Evolutionary conservation across 139 green algal genomes (phyloP).

Genomic region (Deuterostichococcus epilithicus): DNA sequence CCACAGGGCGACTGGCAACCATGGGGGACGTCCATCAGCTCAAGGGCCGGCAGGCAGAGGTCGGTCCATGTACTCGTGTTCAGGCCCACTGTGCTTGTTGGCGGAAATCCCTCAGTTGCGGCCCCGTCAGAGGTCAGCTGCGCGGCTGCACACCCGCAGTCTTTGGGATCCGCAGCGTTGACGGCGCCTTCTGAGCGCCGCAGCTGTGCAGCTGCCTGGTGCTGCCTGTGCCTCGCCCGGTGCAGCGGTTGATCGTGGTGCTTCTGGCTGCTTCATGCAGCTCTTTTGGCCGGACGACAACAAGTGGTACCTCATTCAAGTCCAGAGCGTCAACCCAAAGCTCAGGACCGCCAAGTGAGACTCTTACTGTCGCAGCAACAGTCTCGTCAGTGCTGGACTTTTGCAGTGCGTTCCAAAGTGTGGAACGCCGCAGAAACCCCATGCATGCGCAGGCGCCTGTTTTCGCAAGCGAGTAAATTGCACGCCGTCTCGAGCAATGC

Average conservation of each 20-base stretch:
- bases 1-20: constrained; percentile 42
- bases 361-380: too few species aligned
- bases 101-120: too few species aligned
- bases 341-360: constrained; percentile 64
- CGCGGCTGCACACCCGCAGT: too few species aligned
- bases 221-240: too few species aligned
- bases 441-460: neutral
- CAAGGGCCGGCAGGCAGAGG: constrained; percentile 68
- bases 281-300: constrained; percentile 89
- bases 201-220: too few species aligned
- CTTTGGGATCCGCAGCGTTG: too few species aligned
- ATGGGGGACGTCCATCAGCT: constrained; percentile 52
- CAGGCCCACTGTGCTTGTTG: too few species aligned
- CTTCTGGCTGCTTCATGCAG: constrained; percentile 26
- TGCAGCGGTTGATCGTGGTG: too few species aligned
- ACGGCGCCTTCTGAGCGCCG: too few species aligned
- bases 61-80: constrained; percentile 4
- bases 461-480: neutral
- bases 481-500: neutral
- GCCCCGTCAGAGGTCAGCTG: too few species aligned
- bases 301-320: constrained; percentile 81
- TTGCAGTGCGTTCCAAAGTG: too few species aligned
- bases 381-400: too few species aligned
- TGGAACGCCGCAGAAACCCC: constrained; percentile 17
- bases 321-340: constrained; percentile 63